phyloP scores from a whole-genome alignment of 2,329 filamentous ascomycete species.

The Colletotrichum navitas region DNA sequence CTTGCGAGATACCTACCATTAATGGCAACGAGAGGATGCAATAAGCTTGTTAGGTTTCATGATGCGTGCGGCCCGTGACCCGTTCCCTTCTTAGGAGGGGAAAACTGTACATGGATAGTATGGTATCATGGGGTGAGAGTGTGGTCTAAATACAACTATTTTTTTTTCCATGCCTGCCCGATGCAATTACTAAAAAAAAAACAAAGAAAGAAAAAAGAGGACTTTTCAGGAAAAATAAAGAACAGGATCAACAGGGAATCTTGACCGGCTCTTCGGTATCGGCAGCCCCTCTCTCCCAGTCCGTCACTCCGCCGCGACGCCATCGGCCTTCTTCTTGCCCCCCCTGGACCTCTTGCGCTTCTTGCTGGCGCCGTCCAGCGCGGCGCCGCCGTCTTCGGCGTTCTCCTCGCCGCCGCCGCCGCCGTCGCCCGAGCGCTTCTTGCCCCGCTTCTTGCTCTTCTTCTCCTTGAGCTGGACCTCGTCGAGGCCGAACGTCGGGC shows the following conservation, averaged over 20 bases:
- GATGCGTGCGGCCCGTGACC: neutral
- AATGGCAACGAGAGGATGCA: slow-evolving; percentile 9
- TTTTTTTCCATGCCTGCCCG: slow-evolving; percentile 32
- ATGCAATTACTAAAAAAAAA: neutral
- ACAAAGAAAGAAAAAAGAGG: neutral
- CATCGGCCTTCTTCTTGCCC: slow-evolving; percentile 54
- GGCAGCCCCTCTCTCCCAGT: no score
- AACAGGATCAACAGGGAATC: neutral
- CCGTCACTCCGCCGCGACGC: slow-evolving; percentile 28
- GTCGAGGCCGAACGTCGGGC: slow-evolving; percentile 71
- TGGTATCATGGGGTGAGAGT: slow-evolving; percentile 8
- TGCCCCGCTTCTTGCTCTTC: slow-evolving; percentile 45
- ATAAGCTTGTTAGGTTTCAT: neutral
- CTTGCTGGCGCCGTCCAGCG: slow-evolving; percentile 53
- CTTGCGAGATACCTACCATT: slow-evolving; percentile 34
- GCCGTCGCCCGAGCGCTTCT: slow-evolving; percentile 28
- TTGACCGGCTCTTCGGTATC: no score
- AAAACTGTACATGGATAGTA: slow-evolving; percentile 26
- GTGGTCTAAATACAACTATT: slow-evolving; percentile 35
- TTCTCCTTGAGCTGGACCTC: slow-evolving; percentile 43
- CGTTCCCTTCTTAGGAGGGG: neutral
- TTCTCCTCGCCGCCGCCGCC: slow-evolving; percentile 44
- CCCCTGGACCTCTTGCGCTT: slow-evolving; percentile 66
- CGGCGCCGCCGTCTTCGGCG: slow-evolving; percentile 48
- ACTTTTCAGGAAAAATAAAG: neutral